phyloP scores from a whole-genome alignment of 371 early-diverging fungal species.

The Mortierella sp. region DNA sequence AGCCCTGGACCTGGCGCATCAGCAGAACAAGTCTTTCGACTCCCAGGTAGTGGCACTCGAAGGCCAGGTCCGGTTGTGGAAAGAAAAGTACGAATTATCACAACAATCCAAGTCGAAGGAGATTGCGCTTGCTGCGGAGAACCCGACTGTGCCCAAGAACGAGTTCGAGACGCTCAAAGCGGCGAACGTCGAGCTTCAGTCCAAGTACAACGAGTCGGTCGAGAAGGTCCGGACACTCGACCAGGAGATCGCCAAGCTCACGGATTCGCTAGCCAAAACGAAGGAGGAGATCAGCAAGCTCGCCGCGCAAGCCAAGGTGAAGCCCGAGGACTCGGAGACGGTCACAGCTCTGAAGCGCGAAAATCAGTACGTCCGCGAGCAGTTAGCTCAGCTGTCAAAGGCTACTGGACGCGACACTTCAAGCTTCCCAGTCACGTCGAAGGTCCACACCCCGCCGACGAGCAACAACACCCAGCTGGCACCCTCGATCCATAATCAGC shows the following conservation, averaged over 20 bases:
- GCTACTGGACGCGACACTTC: slow-evolving; percentile 39
- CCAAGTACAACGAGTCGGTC: slow-evolving; percentile 57
- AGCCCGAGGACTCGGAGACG: slow-evolving; percentile 56
- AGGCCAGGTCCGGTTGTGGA: slow-evolving; percentile 73
- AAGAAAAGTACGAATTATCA: slow-evolving; percentile 73
- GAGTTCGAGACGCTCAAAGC: slow-evolving; percentile 69
- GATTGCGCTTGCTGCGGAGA: slow-evolving; percentile 61
- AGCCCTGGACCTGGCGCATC: slow-evolving; percentile 74
- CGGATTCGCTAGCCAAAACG: slow-evolving; percentile 67
- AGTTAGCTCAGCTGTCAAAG: slow-evolving; percentile 56
- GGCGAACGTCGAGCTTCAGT: slow-evolving; percentile 61
- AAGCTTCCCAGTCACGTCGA: slow-evolving; percentile 38
- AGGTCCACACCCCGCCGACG: slow-evolving; percentile 39
- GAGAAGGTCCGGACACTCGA: slow-evolving; percentile 76
- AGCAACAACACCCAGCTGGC: slow-evolving; percentile 53
- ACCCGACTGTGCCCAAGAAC: slow-evolving; percentile 63
- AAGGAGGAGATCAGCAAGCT: slow-evolving; percentile 80
- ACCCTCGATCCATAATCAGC: slow-evolving; percentile 35
- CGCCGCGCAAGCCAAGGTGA: slow-evolving; percentile 57
- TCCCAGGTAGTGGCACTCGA: slow-evolving; percentile 71
- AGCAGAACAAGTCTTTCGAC: slow-evolving; percentile 74
- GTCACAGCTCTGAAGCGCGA: slow-evolving; percentile 54
- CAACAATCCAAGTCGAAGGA: slow-evolving; percentile 60
- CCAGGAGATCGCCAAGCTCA: slow-evolving; percentile 72
- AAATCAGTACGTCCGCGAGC: slow-evolving; percentile 54